Base-by-base conservation (phyloP, 228 moss, liverwort and hornwort genomes). In the Sphagnum fallax region DNA sequence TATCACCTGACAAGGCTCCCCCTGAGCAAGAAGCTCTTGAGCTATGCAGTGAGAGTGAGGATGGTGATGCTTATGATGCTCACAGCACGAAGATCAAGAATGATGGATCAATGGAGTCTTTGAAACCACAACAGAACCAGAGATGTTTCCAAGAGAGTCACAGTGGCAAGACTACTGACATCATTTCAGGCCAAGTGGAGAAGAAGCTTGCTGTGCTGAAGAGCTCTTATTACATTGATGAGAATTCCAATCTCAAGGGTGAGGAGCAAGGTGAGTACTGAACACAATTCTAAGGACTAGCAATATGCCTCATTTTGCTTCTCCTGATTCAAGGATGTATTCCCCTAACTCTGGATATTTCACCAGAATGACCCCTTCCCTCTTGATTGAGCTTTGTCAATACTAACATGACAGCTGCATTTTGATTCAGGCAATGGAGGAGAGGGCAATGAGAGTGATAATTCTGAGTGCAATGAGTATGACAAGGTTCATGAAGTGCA, bases 1-100 rank as follows among this genome's bases (percentile, higher is more conserved):
- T 84, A 65, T 81, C 84, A 67, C 84, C 84, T 16, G 88, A 81
- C 48, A 84, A 79, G 70, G 81, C 76, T 16, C 67, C 77, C 53
- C 77, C 81, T 70, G 71, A 73, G 5, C 81, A 76, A 51, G 76
- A 81, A 64, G 63, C 72, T 13, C 77, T 78, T 48, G 77, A 79
- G 70, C 73, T 60, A 51, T 71, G 68, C 61, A 80, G 74, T 60
- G 86, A 86, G 53, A 80, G 80, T 49, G 86, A 86, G 68, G 63
- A 61, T 32, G 81, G 72, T 65, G 80, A 69, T 71, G 63, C 16
- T 51, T 79, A 82, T 16, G 77, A 69, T 65, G 64, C 75, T 64
- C 60, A 63, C 51, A 75, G 67, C 53, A 76, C 48, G 6, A 7
- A 11, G 65, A n/a, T 82, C 4, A 66, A 79, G 9, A 58, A 76